phyloP scores from a whole-genome alignment of 768 basidiomycete genomes.

The Coprinopsis strossmayeri region DNA sequence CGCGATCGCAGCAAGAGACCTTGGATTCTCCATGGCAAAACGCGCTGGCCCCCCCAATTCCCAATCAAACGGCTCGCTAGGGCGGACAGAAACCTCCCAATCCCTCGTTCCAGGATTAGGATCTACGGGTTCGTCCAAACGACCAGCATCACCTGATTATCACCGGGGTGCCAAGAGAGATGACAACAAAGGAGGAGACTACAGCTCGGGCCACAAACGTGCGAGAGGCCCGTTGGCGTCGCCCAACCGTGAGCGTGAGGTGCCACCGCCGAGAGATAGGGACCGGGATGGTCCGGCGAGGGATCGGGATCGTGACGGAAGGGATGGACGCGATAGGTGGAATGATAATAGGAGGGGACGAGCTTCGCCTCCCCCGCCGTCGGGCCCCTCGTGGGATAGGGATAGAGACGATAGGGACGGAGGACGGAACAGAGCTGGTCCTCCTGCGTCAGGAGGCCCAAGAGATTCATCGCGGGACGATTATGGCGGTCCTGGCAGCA shows the following conservation, averaged over 20 bases:
- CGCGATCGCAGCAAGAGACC: constrained; percentile 82
- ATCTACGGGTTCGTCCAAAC: constrained; percentile 19
- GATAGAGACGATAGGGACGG: constrained; percentile 24
- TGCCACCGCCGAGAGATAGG: constrained; percentile 1
- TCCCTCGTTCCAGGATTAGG: constrained; percentile 16
- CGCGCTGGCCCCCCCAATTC: constrained; percentile 4
- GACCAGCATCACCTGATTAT: constrained; percentile 32
- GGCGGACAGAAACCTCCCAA: constrained; percentile 29
- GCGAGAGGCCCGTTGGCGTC: constrained; percentile 21
- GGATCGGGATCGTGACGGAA: constrained; percentile 21
- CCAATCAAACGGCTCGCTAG: constrained; percentile 14
- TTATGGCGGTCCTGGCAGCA: constrained; percentile 11
- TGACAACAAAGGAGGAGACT: constrained; percentile 21
- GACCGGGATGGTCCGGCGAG: constrained; percentile 12
- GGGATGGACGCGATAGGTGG: constrained; percentile 23
- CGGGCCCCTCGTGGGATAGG: constrained; percentile 32
- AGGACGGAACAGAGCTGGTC: constrained; percentile 6
- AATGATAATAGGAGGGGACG: constrained; percentile 36
- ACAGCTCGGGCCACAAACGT: constrained; percentile 29
- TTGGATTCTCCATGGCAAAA: constrained; percentile 57
- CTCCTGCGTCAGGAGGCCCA: background rate
- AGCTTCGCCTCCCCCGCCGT: constrained; percentile 38
- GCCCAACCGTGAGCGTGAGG: constrained; percentile 5
- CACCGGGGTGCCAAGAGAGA: constrained; percentile 20
- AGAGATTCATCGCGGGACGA: constrained; percentile 14